Base-by-base conservation (phyloP, 208 protist species). In the Angomonas desouzai region DNA sequence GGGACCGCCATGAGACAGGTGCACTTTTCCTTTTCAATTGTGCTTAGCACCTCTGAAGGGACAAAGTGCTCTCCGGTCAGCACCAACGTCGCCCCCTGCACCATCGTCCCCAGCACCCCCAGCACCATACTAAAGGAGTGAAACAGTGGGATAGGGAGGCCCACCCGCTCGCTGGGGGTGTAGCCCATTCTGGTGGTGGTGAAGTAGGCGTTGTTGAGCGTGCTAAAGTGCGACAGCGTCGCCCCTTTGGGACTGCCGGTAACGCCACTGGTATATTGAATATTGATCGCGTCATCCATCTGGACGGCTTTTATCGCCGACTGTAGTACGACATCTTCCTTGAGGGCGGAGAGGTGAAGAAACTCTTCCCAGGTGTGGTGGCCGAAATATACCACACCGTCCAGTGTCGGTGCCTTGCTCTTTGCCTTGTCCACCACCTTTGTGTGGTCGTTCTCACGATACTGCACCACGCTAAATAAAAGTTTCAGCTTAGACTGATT, bases 61-160 rank as follows among this genome's bases (percentile, higher is more conserved):
- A 27, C 18, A 23, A 51, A 51, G 18, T 51, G 45, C 45, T 51
- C 45, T 16, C 45, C 45, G 18, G 45, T 13, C 18, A 51, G 45
- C 9, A 51, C 45, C 18, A 51, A 16, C 6, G 45, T 51, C 18
- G 45, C 45, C 45, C 45, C 45, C 9, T 23, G 45, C 45, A 23
- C 20, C 45, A 51, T 51, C 18, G 45, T 51, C 45, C 45, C 45
- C 20, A 51, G 45, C 45, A 23, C 10, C 45, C 45, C 45, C 45
- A 51, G 20, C 45, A 51, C 45, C 45, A 51, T 51, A 23, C 45
- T 51, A 51, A 51, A 51, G 45, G 45, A 27, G 45, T 51, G 45
- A 51, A 51, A 51, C 45, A 51, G 45, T 9, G 45, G 45, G n/a
- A 51, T 51, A 4, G 45, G 45, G 9, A 51, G 45, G 20, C 18